Evolutionary conservation across 345 rosid species (phyloP).

Genomic region (Bruguiera parviflora): DNA sequence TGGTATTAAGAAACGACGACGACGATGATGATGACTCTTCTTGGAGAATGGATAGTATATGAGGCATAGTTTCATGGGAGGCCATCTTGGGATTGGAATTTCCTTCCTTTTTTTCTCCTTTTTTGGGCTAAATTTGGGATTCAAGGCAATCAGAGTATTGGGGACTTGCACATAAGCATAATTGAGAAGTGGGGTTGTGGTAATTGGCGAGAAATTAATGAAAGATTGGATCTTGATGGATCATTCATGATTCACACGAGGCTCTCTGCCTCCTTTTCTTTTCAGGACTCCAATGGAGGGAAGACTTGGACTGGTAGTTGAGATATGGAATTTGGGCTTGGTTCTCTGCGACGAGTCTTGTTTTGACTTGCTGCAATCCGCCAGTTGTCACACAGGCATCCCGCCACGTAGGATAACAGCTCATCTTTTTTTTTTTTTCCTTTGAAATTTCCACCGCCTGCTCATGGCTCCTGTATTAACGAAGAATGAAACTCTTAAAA

Average conservation of each 20-base stretch:
- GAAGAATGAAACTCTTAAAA: too few species aligned
- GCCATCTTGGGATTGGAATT: constrained; percentile 24
- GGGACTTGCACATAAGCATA: neutral
- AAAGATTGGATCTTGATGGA: too few species aligned
- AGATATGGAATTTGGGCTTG: neutral
- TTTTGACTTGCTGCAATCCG: neutral
- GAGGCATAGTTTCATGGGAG: constrained; percentile 27
- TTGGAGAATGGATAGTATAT: constrained; percentile 11
- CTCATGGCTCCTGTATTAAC: too few species aligned
- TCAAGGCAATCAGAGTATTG: constrained; percentile 7
- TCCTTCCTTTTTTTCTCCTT: too few species aligned
- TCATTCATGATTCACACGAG: too few species aligned
- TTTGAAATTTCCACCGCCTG: too few species aligned
- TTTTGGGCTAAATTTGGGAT: constrained; percentile 17
- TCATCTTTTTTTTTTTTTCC: too few species aligned
- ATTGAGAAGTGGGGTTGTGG: too few species aligned
- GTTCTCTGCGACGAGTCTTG: neutral
- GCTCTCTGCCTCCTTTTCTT: neutral
- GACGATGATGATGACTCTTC: constrained; percentile 27
- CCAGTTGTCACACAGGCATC: neutral
- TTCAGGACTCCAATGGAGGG: constrained; percentile 30
- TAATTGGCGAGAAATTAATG: too few species aligned
- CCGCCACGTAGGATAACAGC: neutral
- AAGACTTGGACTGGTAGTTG: constrained; percentile 36
- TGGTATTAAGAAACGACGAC: constrained; percentile 30